These are phyloP conservation scores for Phytopythium sindhum DNA, from an alignment of 352 stramenopile genomes.

Conservation along the genomic window DNA sequence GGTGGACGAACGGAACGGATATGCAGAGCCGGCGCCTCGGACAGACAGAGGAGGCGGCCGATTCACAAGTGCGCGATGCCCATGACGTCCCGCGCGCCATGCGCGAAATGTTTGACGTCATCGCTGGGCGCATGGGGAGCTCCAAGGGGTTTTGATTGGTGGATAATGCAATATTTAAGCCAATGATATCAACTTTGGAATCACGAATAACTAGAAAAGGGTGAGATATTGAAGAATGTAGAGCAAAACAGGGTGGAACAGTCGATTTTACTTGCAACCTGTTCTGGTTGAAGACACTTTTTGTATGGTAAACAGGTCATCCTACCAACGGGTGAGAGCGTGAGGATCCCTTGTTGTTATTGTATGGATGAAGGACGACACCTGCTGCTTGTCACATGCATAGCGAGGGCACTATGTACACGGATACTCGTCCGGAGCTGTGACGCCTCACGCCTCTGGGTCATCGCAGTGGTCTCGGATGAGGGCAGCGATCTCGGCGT, in stretches of 20 bases:
- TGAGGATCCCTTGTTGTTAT: too few relatives aligned
- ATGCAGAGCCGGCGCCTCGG: not conserved
- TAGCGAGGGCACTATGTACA: too few relatives aligned
- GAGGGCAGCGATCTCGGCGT: slow-evolving; percentile 17
- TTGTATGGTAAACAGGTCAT: slow-evolving; percentile 1
- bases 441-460: not conserved
- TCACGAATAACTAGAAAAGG: not conserved
- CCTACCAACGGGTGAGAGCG: too few relatives aligned
- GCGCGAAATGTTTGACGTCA: slow-evolving; percentile 8
- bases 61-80: slow-evolving; percentile 2
- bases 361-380: too few relatives aligned
- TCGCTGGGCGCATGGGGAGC: not conserved
- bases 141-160: not conserved
- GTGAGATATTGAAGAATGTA: not conserved
- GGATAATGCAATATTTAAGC: not conserved
- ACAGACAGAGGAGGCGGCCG: not conserved
- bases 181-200: not conserved
- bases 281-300: slow-evolving; percentile 2
- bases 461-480: slow-evolving; percentile 18
- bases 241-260: not conserved
- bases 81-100: not conserved
- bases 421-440: not conserved
- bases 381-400: not conserved
- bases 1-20: not conserved
- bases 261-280: not conserved